phyloP scores from a whole-genome alignment of 345 rosid species.

The Turritis glabra region DNA sequence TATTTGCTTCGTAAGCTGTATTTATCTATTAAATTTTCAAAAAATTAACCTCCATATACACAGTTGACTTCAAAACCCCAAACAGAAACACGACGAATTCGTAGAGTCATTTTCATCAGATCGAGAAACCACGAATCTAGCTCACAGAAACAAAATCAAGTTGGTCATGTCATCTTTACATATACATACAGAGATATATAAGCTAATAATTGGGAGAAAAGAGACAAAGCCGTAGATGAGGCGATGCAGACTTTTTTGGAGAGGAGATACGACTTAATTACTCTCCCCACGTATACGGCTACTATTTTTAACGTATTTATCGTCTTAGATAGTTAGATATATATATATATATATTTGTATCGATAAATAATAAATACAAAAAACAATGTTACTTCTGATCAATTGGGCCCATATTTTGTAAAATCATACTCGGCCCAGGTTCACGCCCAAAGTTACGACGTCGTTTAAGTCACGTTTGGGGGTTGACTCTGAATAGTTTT shows the following conservation, averaged over 20 bases:
- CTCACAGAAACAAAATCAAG: neutral
- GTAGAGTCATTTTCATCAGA: constrained; percentile 6
- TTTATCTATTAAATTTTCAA: too few species aligned
- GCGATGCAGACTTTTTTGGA: neutral
- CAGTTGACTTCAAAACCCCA: neutral
- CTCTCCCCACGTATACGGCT: constrained; percentile 1
- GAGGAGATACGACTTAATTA: neutral
- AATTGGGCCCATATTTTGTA: neutral
- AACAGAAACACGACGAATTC: neutral
- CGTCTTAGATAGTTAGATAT: too few species aligned
- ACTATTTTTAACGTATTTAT: neutral
- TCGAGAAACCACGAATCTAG: neutral
- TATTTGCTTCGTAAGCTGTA: too few species aligned
- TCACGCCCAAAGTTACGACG: neutral
- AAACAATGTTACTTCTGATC: neutral
- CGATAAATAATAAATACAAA: too few species aligned
- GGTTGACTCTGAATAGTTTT: neutral
- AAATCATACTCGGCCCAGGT: neutral
- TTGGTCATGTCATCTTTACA: too few species aligned
- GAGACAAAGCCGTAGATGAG: constrained; percentile 1
- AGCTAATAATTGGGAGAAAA: constrained; percentile 13
- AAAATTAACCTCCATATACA: too few species aligned
- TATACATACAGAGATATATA: neutral
- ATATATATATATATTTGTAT: neutral
- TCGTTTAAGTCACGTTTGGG: neutral